Conservation (phyloP, 2,329 filamentous ascomycete species). For the Pseudocercospora vitis region DNA sequence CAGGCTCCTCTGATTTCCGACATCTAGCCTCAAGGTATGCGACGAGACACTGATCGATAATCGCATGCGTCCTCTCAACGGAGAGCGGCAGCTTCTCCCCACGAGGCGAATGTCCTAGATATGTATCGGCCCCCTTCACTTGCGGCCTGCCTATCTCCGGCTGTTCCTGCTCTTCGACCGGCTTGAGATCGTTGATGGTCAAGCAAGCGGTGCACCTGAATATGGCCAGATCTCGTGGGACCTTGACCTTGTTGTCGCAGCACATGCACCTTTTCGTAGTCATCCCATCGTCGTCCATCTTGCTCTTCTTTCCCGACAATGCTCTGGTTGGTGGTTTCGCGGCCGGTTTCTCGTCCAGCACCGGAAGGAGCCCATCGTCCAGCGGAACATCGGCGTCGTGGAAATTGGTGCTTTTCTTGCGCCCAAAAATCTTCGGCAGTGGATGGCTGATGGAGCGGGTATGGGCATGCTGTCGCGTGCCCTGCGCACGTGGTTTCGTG, state of each 20-base stretch:
- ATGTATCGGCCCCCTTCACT: slow-evolving; percentile 22
- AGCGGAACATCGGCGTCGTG: slow-evolving; percentile 38
- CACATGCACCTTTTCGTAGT: slow-evolving; percentile 78
- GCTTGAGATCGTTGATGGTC: slow-evolving; percentile 74
- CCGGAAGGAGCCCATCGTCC: slow-evolving; percentile 48
- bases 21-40: slow-evolving; percentile 48
- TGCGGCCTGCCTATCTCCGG: slow-evolving; percentile 23
- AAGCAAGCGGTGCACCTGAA: slow-evolving; percentile 83
- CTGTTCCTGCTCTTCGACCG: slow-evolving; percentile 30
- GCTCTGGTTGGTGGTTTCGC: slow-evolving; percentile 28
- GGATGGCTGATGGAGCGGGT: slow-evolving; percentile 75
- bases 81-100: slow-evolving; percentile 51
- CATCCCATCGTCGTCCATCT: slow-evolving; percentile 53
- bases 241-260: slow-evolving; percentile 76
- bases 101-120: slow-evolving; percentile 19
- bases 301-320: slow-evolving; percentile 35
- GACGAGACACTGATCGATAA: slow-evolving; percentile 58
- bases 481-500: slow-evolving; percentile 20
- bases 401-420: slow-evolving; percentile 51
- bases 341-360: slow-evolving; percentile 38
- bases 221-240: slow-evolving; percentile 69
- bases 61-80: slow-evolving; percentile 57
- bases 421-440: slow-evolving; percentile 70
- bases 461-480: slow-evolving; percentile 32
- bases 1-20: slow-evolving; percentile 20